A percentile compares a stretch with the other conserved stretches of the same genome.
These are phyloP conservation scores for Lathyrus tuberosus DNA, from an alignment of 306 rosid genomes.

Conservation along the genomic window DNA sequence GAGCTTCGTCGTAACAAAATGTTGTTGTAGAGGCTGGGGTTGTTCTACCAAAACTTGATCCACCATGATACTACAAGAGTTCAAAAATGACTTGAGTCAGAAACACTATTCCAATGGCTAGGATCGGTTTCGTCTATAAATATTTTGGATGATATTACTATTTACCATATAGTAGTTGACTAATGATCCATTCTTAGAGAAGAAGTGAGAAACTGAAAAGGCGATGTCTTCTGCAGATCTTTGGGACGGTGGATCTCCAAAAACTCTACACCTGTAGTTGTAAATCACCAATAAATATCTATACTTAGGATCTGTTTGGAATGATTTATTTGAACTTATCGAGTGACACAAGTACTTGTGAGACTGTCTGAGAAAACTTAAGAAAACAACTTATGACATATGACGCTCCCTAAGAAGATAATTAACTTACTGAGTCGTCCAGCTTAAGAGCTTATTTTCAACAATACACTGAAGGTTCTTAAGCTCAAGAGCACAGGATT, in stretches of 20 bases:
- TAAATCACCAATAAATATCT: conserved; percentile 31
- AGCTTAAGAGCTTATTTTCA: no score
- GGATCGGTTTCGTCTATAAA: neutral
- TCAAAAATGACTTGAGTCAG: conserved; percentile 24
- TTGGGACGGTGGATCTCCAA: conserved; percentile 94
- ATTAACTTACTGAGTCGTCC: conserved; percentile 97
- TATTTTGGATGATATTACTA: conserved; percentile 6
- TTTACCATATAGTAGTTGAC: conserved; percentile 93
- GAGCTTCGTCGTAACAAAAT: conserved; percentile 93
- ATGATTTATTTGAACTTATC: neutral
- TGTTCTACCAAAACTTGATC: conserved; percentile 94
- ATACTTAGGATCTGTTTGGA: neutral
- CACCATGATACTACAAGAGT: conserved; percentile 87
- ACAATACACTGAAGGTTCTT: no score
- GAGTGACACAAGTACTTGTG: no score
- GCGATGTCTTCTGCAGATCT: conserved; percentile 96
- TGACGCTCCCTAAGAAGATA: neutral
- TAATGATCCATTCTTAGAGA: conserved; percentile 78
- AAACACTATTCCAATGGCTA: neutral
- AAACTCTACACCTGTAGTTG: conserved; percentile 71
- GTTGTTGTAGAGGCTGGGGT: conserved; percentile 74
- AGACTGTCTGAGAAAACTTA: neutral
- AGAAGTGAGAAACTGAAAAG: conserved; percentile 79
- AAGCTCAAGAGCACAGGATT: no score
- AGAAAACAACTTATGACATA: neutral